Evolutionary conservation across 2,329 filamentous ascomycete genomes (phyloP), one percentile per base, ranked within the genome.

Genomic region (Colletotrichum liaoningense): DNA sequence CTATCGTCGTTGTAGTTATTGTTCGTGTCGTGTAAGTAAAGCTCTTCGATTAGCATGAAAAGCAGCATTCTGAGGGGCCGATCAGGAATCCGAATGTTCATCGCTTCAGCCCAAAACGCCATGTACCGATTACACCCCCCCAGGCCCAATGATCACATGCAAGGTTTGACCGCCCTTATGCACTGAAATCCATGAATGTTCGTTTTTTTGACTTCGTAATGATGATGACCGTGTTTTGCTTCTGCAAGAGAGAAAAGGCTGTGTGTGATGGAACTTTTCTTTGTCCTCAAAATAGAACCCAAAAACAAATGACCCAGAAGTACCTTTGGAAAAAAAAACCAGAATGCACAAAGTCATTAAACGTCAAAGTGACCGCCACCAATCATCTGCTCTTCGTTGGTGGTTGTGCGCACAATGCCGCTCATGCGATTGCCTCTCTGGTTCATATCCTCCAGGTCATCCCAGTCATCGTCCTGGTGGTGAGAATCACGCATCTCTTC

Each of bases 301-400:
- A 46, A 58, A 56, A 62, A 35, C 33, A 35, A 46, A 38, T 42
- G 52, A 72, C 46, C 57, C 55, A 22, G 28, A 58, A 55, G 42
- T 49, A 19, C 33, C 33, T 35, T 33, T 4, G 11, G 6, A 42
- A 42, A 19, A 38, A 42, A 42, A 19, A 54, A 16, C 42, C 14
- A 46, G 12, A 63, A 33, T 35, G 60, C 42, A 33, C 5, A 5
- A 12, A 28, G 69, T 75, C 75, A 68, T 88, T 86, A 92, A 82
- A 90, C 86, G 80, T 93, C 90, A 81, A 93, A 93, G 71, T 91
- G 88, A 62, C 88, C 86, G 70, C 86, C 86, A 75, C 88, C 89
- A 77, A 93, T 90, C 86, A 92, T 90, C 75, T 90, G 86, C 79
- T 92, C 90, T 73, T 93, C 91, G 75, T 87, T 84, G 69, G 85